These are phyloP conservation scores for Eremothecium coryli DNA, from an alignment of 1,139 yeast genomes.

Conservation along the genomic window DNA sequence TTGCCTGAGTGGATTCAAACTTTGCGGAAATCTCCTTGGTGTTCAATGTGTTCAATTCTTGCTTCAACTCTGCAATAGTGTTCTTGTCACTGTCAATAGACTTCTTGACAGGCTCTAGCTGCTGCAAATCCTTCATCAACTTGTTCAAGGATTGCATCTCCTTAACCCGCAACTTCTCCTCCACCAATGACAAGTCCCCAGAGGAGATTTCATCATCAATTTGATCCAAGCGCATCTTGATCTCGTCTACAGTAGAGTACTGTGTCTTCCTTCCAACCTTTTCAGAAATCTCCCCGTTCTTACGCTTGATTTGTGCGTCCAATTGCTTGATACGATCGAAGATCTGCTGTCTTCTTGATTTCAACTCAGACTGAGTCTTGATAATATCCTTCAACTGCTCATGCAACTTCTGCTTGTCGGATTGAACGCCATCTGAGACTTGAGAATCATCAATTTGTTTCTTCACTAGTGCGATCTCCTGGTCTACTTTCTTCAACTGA, in stretches of 20 bases:
- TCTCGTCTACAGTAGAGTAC: conserved; percentile 68
- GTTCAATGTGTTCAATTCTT: conserved; percentile 52
- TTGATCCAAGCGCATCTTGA: conserved; percentile 60
- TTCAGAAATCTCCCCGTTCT: conserved; percentile 60
- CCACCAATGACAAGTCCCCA: conserved; percentile 80
- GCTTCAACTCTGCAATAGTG: conserved; percentile 68
- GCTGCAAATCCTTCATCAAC: conserved; percentile 68
- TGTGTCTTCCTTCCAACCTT: conserved; percentile 35
- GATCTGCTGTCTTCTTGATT: conserved; percentile 57
- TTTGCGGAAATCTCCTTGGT: conserved; percentile 49
- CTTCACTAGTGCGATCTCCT: conserved; percentile 28
- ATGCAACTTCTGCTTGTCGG: conserved; percentile 57
- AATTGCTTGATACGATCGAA: conserved; percentile 64
- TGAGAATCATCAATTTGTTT: conserved; percentile 31
- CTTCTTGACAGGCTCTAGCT: conserved; percentile 65
- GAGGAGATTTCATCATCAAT: conserved; percentile 70
- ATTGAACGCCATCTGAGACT: conserved; percentile 35
- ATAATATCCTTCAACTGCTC: conserved; percentile 55
- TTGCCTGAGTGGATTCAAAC: conserved; percentile 47
- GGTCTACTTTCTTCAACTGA: conserved; percentile 65
- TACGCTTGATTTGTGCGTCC: conserved; percentile 68
- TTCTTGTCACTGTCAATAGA: conserved; percentile 73
- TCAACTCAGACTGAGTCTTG: conserved; percentile 60
- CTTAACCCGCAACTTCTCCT: conserved; percentile 77
- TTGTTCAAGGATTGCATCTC: conserved; percentile 82